Evolutionary conservation across 2,329 filamentous ascomycete genomes (phyloP), one percentile per base, ranked within the genome.

Genomic region (Cladobotryum mycophilum): DNA sequence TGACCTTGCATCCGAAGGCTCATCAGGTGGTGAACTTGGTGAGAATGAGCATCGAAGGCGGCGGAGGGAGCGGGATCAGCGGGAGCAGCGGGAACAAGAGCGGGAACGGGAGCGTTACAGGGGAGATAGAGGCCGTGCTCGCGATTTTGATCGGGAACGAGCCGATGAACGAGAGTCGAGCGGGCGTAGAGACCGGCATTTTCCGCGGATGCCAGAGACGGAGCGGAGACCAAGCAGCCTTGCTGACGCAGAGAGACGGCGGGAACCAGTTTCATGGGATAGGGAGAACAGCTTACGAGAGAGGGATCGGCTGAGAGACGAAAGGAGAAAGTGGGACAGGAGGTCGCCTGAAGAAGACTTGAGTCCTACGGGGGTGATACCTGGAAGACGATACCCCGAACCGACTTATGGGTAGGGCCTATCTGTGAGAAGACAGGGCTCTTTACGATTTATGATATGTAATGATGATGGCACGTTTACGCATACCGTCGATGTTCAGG

Each of bases 191-290:
- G 67, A 68, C 7, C 62, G 62, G 33, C 58, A 53, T 22, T 68
- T 72, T 54, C 58, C 69, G 12, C 61, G 67, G 30, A 67, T 72
- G n/a, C 67, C 72, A 1, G 72, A 73, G 1, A 58, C 64, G 13
- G 63, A 70, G 25, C 66, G 73, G 43, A 64, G 76, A 41, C 73
- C 75, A 3, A 76, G 75, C 61, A 78, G 75, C 56, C 75, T 77
- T 53, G 72, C 73, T 20, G 75, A 78, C 53, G 64, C 71, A 34
- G 75, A 76, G 53, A 66, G 74, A 18, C 63, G 69, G 41, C 64
- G 69, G 11, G 68, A 69, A 15, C 59, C 64, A 48, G 58, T 59
- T 6, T 58, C 63, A 6, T 67, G 67, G 57, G 69, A 73, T 35
- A 62, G 66, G 18, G 41, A 43, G 22, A 18, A 11, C n/a, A 40